Evolutionary conservation across 2,329 filamentous ascomycete species (phyloP).

Genomic region (Fusarium tupiense): DNA sequence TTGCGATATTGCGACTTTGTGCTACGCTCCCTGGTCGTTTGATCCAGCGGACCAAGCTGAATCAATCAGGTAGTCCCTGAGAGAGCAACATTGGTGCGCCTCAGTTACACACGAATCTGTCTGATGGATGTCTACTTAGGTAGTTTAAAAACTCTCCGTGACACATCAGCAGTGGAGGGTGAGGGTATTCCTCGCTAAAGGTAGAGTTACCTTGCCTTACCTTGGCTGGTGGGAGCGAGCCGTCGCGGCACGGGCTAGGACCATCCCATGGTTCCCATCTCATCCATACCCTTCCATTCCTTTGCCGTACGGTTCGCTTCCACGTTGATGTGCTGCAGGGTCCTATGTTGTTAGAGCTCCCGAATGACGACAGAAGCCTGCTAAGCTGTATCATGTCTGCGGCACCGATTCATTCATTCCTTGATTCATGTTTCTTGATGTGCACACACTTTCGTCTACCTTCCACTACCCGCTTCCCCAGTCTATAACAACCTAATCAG

Average conservation of each 20-base stretch:
- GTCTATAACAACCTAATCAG: not conserved
- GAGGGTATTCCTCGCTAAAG: constrained; percentile 15
- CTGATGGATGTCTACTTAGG: not conserved
- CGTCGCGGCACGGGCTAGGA: constrained; percentile 31
- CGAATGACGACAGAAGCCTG: constrained; percentile 11
- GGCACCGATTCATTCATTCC: constrained; percentile 4
- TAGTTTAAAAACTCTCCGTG: constrained; percentile 24
- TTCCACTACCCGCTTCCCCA: not conserved
- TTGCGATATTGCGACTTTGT: constrained; percentile 1
- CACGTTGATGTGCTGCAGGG: constrained; percentile 36
- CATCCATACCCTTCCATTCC: not conserved
- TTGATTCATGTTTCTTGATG: not conserved
- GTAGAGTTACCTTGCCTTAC: not conserved
- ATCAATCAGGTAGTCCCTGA: not conserved
- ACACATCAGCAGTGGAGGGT: constrained; percentile 13
- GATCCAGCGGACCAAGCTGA: not conserved
- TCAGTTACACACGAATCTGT: constrained; percentile 4
- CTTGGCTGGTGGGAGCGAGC: constrained; percentile 26
- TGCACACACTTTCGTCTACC: not conserved
- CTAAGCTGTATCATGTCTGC: not conserved
- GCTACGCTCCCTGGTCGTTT: not conserved
- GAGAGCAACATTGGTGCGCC: not conserved
- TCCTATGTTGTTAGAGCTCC: not conserved
- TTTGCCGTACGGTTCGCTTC: constrained; percentile 21
- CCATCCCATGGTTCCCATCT: constrained; percentile 20